These are phyloP conservation scores for Dendrobium catenatum DNA, from an alignment of 106 monocot genomes.

Conservation along the genomic window DNA sequence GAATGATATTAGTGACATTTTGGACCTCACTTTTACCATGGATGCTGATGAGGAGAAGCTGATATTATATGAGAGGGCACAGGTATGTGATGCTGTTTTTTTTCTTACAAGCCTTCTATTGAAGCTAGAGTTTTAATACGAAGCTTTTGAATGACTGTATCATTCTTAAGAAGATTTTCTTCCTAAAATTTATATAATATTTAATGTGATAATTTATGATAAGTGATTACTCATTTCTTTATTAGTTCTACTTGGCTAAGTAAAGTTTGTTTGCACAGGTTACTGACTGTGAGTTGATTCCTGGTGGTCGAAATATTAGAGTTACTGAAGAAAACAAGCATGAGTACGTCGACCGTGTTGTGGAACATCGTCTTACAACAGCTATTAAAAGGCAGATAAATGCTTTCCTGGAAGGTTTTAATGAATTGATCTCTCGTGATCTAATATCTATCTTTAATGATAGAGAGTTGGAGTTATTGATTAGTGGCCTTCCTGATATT, in stretches of 20 bases:
- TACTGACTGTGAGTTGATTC: conserved; percentile 89
- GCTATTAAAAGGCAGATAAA: conserved; percentile 95
- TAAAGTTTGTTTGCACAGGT: conserved; percentile 43
- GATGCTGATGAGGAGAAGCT: conserved; percentile 99
- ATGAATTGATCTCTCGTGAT: conserved; percentile 72
- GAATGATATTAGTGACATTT: conserved; percentile 91
- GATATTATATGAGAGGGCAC: conserved; percentile 83
- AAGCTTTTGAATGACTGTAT: background rate
- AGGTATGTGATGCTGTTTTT: conserved; percentile 31
- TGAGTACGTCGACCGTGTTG: conserved; percentile 92
- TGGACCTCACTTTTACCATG: conserved; percentile 93
- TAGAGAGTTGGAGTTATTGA: conserved; percentile 93
- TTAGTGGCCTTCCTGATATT: conserved; percentile 97
- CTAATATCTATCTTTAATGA: conserved; percentile 96
- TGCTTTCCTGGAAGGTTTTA: conserved; percentile 95
- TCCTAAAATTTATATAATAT: background rate
- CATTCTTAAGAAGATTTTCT: background rate
- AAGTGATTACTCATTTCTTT: background rate
- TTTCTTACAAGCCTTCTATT: too few relatives aligned
- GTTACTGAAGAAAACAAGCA: conserved; percentile 98
- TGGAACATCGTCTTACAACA: conserved; percentile 87
- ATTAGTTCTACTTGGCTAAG: background rate
- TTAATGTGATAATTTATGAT: background rate
- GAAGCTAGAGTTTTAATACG: too few relatives aligned
- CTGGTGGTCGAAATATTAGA: conserved; percentile 84